Conservation (phyloP, 768 basidiomycete genomes). For the Boletus speciosus region DNA sequence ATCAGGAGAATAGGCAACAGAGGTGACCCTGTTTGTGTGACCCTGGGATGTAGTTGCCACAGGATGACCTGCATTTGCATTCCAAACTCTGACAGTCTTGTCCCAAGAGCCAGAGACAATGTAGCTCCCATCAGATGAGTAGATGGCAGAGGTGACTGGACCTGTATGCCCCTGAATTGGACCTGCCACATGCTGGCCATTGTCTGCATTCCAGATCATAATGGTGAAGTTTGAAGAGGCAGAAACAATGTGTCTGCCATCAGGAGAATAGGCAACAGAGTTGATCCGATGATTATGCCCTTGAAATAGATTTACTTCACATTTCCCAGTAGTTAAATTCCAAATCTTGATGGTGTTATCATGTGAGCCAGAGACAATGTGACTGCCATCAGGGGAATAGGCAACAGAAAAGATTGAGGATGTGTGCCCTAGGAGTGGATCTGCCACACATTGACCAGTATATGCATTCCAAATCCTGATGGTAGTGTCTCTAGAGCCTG, state of each 20-base stretch:
- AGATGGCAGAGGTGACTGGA: constrained; percentile 4
- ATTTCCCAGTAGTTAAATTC: constrained; percentile 10
- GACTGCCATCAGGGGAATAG: constrained; percentile 23
- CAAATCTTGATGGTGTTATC: constrained; percentile 20
- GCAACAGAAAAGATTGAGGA: neutral
- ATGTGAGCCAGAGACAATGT: constrained; percentile 16
- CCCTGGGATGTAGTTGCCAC: neutral
- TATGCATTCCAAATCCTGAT: constrained; percentile 17
- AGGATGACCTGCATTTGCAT: constrained; percentile 3
- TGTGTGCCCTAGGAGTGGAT: constrained; percentile 8
- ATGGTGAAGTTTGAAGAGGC: constrained; percentile 19
- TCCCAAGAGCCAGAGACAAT: constrained; percentile 18
- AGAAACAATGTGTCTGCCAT: constrained; percentile 24
- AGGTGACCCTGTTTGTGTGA: neutral
- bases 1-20: constrained; percentile 16
- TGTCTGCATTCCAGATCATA: constrained; percentile 19
- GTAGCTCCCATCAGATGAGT: constrained; percentile 16
- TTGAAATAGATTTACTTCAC: constrained; percentile 3
- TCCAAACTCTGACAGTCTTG: constrained; percentile 15
- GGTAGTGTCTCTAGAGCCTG: neutral
- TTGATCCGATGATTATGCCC: constrained; percentile 5
- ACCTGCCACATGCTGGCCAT: constrained; percentile 12
- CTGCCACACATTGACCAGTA: constrained; percentile 6
- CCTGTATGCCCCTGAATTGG: constrained; percentile 17
- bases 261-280: constrained; percentile 24